These are phyloP conservation scores for Trichoderma arundinaceum DNA, from an alignment of 2,329 filamentous ascomycete species.

Conservation along the genomic window DNA sequence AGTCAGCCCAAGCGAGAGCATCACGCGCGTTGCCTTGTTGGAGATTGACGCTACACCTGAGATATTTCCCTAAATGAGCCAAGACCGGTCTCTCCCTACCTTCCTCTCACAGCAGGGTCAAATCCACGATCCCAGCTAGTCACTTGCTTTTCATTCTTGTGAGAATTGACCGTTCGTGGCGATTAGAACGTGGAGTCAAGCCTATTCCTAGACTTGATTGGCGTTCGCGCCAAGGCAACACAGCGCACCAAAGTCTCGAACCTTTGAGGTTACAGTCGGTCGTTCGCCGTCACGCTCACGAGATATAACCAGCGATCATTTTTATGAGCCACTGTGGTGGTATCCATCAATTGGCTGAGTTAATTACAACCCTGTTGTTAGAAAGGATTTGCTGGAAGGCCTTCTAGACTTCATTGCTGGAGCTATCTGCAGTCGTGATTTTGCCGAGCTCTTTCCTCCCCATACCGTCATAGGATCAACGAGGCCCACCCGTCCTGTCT, in stretches of 20 bases:
- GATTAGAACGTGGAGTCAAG: neutral
- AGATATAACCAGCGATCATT: conserved; percentile 4
- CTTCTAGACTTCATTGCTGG: neutral
- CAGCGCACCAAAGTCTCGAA: conserved; percentile 8
- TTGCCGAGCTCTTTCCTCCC: conserved; percentile 4
- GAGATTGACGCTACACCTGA: conserved; percentile 21
- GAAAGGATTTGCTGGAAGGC: neutral
- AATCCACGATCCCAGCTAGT: conserved; percentile 4
- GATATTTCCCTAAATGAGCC: conserved; percentile 9
- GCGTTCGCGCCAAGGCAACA: conserved; percentile 9
- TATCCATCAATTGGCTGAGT: conserved; percentile 5
- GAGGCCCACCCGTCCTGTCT: conserved; percentile 23
- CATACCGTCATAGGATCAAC: conserved; percentile 29
- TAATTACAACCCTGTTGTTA: conserved; percentile 5
- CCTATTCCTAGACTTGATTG: neutral
- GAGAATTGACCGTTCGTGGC: neutral
- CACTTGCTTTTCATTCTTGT: conserved; percentile 1
- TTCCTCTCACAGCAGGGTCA: neutral
- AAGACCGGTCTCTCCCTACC: conserved; percentile 9
- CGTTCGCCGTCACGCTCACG: neutral
- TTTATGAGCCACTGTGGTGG: conserved; percentile 3
- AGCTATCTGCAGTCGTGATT: neutral
- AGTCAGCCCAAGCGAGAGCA: conserved; percentile 14
- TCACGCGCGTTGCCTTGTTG: conserved; percentile 24
- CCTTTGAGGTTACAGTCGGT: conserved; percentile 24